These are phyloP conservation scores for Coprinellus aureogranulatus DNA, from an alignment of 768 basidiomycete species.

Conservation along the genomic window DNA sequence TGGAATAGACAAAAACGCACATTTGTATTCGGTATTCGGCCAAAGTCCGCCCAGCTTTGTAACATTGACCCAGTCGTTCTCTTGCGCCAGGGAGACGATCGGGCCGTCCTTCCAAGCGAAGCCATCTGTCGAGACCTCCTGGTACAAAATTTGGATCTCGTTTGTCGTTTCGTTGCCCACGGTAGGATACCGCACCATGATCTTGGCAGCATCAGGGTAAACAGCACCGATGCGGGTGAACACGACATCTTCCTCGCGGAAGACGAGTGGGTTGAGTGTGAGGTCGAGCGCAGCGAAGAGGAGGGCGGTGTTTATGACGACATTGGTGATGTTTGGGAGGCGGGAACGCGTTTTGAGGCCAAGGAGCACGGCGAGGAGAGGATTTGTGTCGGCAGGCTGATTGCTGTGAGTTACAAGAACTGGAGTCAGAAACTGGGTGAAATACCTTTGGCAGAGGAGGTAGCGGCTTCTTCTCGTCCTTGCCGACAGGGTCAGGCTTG, in stretches of 20 bases:
- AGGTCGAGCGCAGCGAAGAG: conserved; percentile 46
- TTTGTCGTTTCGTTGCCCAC: conserved; percentile 21
- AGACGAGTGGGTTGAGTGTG: conserved; percentile 51
- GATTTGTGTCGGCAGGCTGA: neutral
- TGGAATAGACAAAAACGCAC: conserved; percentile 33
- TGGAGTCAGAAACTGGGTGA: neutral
- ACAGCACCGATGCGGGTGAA: conserved; percentile 74
- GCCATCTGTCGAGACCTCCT: conserved; percentile 30
- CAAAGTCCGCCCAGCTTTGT: conserved; percentile 56
- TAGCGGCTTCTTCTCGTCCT: neutral
- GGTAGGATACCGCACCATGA: conserved; percentile 59
- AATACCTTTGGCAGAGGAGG: neutral
- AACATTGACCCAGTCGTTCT: conserved; percentile 59
- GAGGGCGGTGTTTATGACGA: conserved; percentile 33
- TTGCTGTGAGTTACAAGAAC: conserved; percentile 2
- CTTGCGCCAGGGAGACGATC: conserved; percentile 36
- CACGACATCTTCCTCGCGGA: conserved; percentile 50
- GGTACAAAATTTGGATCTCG: conserved; percentile 45
- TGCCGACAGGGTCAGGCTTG: neutral
- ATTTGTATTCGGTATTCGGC: conserved; percentile 71
- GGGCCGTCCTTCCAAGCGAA: conserved; percentile 57
- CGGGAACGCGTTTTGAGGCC: conserved; percentile 35
- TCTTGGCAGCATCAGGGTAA: conserved; percentile 59
- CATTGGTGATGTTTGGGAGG: conserved; percentile 25
- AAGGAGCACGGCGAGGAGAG: conserved; percentile 24